Evolutionary conservation across 1,139 yeast species (phyloP).

Genomic region (Geotrichum bryndzae): DNA sequence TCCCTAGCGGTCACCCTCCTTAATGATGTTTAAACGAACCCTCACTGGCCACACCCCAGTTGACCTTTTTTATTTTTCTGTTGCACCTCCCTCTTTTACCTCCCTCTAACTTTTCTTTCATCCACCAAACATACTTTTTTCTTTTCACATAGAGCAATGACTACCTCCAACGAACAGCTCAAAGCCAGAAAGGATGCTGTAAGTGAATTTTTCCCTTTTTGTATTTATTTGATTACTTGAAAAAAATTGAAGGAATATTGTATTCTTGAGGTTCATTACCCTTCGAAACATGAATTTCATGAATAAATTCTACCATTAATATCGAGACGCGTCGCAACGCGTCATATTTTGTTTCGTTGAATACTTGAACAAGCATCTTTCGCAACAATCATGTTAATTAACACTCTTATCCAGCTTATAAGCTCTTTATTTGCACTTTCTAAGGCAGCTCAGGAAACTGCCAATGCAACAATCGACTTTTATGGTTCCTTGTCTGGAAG

Average conservation of each 20-base stretch:
- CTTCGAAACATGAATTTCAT: not conserved
- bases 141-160: not conserved
- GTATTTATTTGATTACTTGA: too few relatives aligned
- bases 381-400: not conserved
- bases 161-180: not conserved
- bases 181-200: slow-evolving; percentile 8
- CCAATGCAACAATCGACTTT: slow-evolving; percentile 68
- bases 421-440: slow-evolving; percentile 74
- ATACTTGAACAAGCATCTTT: not conserved
- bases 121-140: not conserved
- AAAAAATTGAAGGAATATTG: not conserved
- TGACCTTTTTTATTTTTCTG: not conserved
- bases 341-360: not conserved
- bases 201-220: not conserved
- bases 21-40: not conserved
- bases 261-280: not conserved
- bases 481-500: slow-evolving; percentile 41
- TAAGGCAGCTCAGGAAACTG: slow-evolving; percentile 75
- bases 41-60: not conserved
- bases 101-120: not conserved
- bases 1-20: not conserved
- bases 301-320: not conserved
- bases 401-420: slow-evolving; percentile 43
- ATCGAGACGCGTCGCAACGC: slow-evolving; percentile 7
- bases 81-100: not conserved